A percentile compares a stretch with the other conserved stretches of the same genome.
Evolutionary conservation across 1,284 basidiomycete species (phyloP).

Genomic region (Apiotrichum montevideense): DNA sequence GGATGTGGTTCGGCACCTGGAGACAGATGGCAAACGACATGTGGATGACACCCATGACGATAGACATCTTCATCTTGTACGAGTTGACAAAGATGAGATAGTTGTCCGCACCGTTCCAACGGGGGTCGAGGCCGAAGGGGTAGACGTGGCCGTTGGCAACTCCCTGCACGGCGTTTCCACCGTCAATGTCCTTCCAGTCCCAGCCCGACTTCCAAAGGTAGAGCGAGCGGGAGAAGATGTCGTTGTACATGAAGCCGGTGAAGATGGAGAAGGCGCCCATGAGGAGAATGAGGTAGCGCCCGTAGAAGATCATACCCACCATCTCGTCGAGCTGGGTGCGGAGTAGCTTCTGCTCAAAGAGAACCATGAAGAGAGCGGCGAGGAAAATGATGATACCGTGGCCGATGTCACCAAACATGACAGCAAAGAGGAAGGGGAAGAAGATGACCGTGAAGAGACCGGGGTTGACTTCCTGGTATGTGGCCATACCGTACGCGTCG

Average conservation of each 20-base stretch:
- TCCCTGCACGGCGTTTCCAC: constrained; percentile 52
- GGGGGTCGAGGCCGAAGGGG: constrained; percentile 90
- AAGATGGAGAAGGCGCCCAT: constrained; percentile 96
- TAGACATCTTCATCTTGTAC: constrained; percentile 99
- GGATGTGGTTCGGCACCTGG: constrained; percentile 90
- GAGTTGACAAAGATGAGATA: constrained; percentile 92
- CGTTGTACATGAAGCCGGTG: constrained; percentile 98
- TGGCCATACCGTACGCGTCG: constrained; percentile 92
- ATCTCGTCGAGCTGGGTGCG: constrained; percentile 74
- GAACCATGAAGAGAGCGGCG: constrained; percentile 76
- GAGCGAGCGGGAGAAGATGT: constrained; percentile 92
- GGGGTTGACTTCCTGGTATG: constrained; percentile 96
- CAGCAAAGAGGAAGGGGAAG: constrained; percentile 97
- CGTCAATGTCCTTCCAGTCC: constrained; percentile 62
- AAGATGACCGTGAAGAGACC: constrained; percentile 90
- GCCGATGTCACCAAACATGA: constrained; percentile 99
- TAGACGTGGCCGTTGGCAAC: constrained; percentile 63
- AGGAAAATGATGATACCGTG: constrained; percentile 81
- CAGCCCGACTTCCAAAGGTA: constrained; percentile 86
- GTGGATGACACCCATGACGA: constrained; percentile 93
- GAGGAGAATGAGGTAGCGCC: constrained; percentile 95
- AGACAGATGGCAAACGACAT: constrained; percentile 98
- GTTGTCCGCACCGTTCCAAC: constrained; percentile 93
- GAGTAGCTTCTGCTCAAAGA: constrained; percentile 72
- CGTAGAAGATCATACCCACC: constrained; percentile 84